Base-by-base conservation (phyloP, 768 basidiomycete genomes). In the Coprinopsis marcescibilis region DNA sequence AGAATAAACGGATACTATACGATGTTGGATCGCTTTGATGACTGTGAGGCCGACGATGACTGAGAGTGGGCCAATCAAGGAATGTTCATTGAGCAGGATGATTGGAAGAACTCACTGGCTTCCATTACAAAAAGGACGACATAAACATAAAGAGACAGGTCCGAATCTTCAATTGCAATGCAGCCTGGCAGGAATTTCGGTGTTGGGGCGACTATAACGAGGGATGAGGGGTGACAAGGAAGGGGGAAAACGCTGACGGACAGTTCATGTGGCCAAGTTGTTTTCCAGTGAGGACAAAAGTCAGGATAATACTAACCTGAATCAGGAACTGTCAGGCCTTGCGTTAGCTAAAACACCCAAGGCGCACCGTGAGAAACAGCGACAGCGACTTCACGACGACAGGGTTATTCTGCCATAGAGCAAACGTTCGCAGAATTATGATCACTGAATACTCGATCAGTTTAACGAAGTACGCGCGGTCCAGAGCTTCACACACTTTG, bases 351-450 rank as follows among this genome's bases (percentile, higher is more conserved):
- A 20, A 14, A 13, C 25, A 15, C 11, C 14, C 21, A 32, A 36
- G 4, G 34, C 47, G 33, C 36, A 46, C 45, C 14, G 15, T 15
- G 12, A 43, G 13, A 27, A 43, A 17, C 13, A 43, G 39, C 26
- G 43, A 15, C 14, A 42, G 12, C 12, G 30, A 21, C 15, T 11
- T 23, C 34, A 48, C 47, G 12, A 48, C 29, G 3, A 36, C 10
- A 20, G 20, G n/a, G 30, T 36, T 20, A 26, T 48, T 48, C 8
- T 43, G 27, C 47, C 47, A 48, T 8, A 48, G 27, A 2, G 47
- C 47, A 29, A 39, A 48, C 1, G 47, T 48, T n/a, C 47, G 47
- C 3, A 48, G 32, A 15, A 43, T 33, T 32, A 48, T 48, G n/a
- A 48, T 48, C 21, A 43, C 47, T 48, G 32, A 30, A 4, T 17